Percentiles rank a stretch among this genome's conserved stretches.
Conservation (phyloP, 2,329 filamentous ascomycete genomes). For the Colletotrichum sp. region DNA sequence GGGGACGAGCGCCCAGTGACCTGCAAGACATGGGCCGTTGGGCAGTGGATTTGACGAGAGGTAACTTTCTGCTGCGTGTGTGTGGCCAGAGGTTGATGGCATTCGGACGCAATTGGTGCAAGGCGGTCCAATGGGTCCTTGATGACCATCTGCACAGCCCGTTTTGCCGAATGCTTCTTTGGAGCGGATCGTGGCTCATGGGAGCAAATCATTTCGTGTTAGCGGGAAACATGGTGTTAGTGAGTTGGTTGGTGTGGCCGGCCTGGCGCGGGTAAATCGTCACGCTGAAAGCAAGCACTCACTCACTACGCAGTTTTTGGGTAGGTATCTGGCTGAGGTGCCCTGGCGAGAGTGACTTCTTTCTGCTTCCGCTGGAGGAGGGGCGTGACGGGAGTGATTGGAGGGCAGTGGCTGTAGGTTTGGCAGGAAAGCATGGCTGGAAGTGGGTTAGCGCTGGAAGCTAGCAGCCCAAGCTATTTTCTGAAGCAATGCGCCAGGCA, state of each 20-base stretch:
- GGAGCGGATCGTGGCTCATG: not conserved
- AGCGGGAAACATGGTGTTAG: not conserved
- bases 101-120: not conserved
- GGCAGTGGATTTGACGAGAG: not conserved
- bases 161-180: not conserved
- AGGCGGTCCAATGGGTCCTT: not conserved
- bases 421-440: constrained; percentile 1
- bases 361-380: constrained; percentile 22
- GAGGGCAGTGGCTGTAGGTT: constrained; percentile 25
- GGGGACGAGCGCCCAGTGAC: not conserved
- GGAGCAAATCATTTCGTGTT: constrained; percentile 6
- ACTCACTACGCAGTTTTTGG: not conserved
- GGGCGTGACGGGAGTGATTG: constrained; percentile 24
- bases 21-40: not conserved
- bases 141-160: not conserved
- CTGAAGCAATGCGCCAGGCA: constrained; percentile 56
- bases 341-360: not conserved
- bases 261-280: not conserved
- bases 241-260: not conserved
- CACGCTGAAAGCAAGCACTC: constrained; percentile 1
- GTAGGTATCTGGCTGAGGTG: not conserved
- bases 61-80: not conserved
- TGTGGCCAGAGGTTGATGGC: not conserved
- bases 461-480: constrained; percentile 40
- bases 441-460: constrained; percentile 36